Base-by-base conservation (phyloP, 176 grass and related monocot species). In the Ananas comosus region DNA sequence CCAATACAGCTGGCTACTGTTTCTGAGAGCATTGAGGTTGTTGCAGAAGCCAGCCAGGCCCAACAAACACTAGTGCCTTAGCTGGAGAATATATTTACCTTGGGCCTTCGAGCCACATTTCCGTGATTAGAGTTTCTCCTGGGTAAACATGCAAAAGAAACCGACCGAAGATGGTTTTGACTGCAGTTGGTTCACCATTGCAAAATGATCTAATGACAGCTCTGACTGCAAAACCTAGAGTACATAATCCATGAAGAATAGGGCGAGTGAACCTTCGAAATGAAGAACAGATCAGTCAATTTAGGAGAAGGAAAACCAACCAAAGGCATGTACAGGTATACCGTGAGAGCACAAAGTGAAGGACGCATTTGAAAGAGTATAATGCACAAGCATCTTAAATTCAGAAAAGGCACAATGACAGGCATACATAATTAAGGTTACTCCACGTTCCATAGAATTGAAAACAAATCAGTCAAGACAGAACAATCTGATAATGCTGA, bases 121-220 rank as follows among this genome's bases (percentile, higher is more conserved):
- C 86, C 18, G 86, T 92, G 23, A 83, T 72, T 10, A 97, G 65
- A 65, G 84, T 90, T 48, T 92, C 89, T 18, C 86, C 84, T 0
- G 94, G 89, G 14, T 90, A 97, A 48, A 93, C 94, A 47, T 90
- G 89, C 53, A 93, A 70, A 63, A 93, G 89, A 66, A 97, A 97
- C 16, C 89, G 71, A 1, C 94, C 84, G 16, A 88, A 92, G 67
- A 93, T 85, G 74, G 64, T 80, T 82, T 78, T 90, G 68, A 90
- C 79, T 2, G 53, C 69, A 5, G 84, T 22, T 51, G 84, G 81
- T 16, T 97, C 94, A 13, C 94, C 87, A 1, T 92, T 78, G 74
- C 84, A 85, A 51, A 92, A 75, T 64, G 68, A 90, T 79, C 80
- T 92, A 53, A 97, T 76, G 48, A 97, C 79, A 29, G 93, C 89